Evolutionary conservation across 2,329 filamentous ascomycete genomes (phyloP).

Genomic region (Pestalotiopsis sp.): DNA sequence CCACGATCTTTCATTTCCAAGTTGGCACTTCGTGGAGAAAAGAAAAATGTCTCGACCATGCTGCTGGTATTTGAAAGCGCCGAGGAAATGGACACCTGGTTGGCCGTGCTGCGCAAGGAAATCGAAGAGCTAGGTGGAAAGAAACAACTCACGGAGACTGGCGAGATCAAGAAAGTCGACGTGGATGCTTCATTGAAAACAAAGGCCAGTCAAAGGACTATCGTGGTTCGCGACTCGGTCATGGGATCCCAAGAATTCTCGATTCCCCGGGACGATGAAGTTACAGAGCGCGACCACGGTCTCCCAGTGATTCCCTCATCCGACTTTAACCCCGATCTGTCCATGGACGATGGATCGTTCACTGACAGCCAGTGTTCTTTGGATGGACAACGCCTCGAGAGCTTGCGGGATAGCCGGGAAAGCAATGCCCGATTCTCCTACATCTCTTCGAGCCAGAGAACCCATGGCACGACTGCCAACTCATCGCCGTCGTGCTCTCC

Average conservation of each 20-base stretch:
- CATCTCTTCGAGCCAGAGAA: slow-evolving; percentile 63
- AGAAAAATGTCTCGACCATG: slow-evolving; percentile 63
- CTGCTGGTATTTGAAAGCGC: slow-evolving; percentile 74
- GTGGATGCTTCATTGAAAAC: slow-evolving; percentile 34
- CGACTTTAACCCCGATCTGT: slow-evolving; percentile 40
- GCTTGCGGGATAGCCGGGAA: slow-evolving; percentile 55
- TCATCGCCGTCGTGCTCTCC: slow-evolving; percentile 63
- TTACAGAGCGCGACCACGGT: slow-evolving; percentile 27
- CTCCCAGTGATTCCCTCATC: slow-evolving; percentile 30
- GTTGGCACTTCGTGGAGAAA: slow-evolving; percentile 63
- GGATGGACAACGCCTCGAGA: slow-evolving; percentile 62
- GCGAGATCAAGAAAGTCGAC: slow-evolving; percentile 49
- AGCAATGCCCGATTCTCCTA: slow-evolving; percentile 56
- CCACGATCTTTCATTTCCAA: slow-evolving; percentile 67
- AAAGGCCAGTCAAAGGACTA: slow-evolving; percentile 47
- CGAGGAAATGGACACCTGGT: slow-evolving; percentile 78
- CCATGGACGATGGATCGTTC: slow-evolving; percentile 57
- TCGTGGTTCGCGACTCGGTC: slow-evolving; percentile 51
- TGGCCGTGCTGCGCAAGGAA: slow-evolving; percentile 67
- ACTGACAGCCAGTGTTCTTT: slow-evolving; percentile 61
- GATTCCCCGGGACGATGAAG: slow-evolving; percentile 31
- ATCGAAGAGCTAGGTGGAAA: slow-evolving; percentile 73
- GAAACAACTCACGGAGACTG: slow-evolving; percentile 63
- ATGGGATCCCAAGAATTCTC: slow-evolving; percentile 39
- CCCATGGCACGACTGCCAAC: slow-evolving; percentile 59